Evolutionary conservation across 495 filamentous ascomycete species (phyloP), one percentile per base, ranked within the genome.

Genomic region (Oidiodendron maius): DNA sequence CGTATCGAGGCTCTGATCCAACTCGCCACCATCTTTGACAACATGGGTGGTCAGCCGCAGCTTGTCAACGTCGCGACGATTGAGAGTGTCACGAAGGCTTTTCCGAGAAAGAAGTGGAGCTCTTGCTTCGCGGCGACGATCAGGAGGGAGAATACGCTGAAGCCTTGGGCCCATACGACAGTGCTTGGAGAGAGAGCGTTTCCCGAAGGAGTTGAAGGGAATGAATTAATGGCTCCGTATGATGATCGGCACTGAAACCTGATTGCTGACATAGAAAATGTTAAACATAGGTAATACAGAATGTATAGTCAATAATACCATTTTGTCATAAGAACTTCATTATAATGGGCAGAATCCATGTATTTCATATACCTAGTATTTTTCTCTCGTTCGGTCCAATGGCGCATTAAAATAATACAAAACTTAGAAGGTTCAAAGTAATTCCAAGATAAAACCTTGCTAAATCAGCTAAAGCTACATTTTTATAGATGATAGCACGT

Each of bases 81-180:
- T 51, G 67, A 76, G 23, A 79, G 79, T 48, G 84, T 91, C 12
- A 75, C 73, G n/a, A 61, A 44, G 46, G 70, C 65, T 47, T 91
- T 68, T 45, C 86, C 86, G 32, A 66, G 88, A 15, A 66, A 71
- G 45, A 65, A 71, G 12, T 94, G 89, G 89, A 84, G 76, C 40
- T 58, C 64, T 5, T 95, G 88, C 60, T 93, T 95, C 65, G 75
- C 80, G 22, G 6, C 3, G 3, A 39, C 34, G 34, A 77, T 91
- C 25, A 57, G 71, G 12, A 66, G 76, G 53, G 87, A 94, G 71
- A 77, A 69, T 41, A 50, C 57, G 15, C 57, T 78, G 44, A 93
- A 93, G 65, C 86, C 86, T 11, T 93, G 88, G 87, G 74, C 77
- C n/a, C 86, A 94, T 70, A 86, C 82, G 5, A 90, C 87, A n/a